Evolutionary conservation across 495 filamentous ascomycete species (phyloP).

Genomic region (Penicillium paxilli): DNA sequence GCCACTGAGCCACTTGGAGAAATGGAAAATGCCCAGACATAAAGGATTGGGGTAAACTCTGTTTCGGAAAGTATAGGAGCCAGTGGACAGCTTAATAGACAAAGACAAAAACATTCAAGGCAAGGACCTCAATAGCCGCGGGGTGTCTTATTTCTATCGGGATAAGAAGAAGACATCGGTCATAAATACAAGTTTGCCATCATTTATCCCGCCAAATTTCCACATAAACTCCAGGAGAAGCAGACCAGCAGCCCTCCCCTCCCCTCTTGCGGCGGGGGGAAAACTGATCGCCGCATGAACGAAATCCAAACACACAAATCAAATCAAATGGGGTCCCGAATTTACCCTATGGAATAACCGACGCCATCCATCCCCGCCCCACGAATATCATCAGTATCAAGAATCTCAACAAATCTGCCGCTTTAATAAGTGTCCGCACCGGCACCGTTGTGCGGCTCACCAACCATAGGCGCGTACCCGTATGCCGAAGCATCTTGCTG

Average conservation of each 20-base stretch:
- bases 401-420: background rate
- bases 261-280: background rate
- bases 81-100: too few species aligned
- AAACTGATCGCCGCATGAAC: background rate
- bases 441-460: constrained; percentile 67
- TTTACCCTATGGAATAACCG: background rate
- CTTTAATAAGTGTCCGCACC: constrained; percentile 52
- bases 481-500: constrained; percentile 59
- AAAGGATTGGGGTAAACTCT: background rate
- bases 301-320: background rate
- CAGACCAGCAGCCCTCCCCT: background rate
- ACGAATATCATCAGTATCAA: background rate
- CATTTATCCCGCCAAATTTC: background rate
- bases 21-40: too few species aligned
- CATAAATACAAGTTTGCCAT: constrained; percentile 2
- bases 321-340: background rate
- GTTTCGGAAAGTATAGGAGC: background rate
- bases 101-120: background rate
- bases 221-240: background rate
- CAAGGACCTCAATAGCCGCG: background rate
- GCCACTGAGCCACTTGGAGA: too few species aligned
- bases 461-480: constrained; percentile 64
- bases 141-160: background rate
- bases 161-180: background rate
- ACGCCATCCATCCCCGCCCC: constrained; percentile 1